Base-by-base conservation (phyloP, 106 monocot species). In the Xerophyta viscosa region DNA sequence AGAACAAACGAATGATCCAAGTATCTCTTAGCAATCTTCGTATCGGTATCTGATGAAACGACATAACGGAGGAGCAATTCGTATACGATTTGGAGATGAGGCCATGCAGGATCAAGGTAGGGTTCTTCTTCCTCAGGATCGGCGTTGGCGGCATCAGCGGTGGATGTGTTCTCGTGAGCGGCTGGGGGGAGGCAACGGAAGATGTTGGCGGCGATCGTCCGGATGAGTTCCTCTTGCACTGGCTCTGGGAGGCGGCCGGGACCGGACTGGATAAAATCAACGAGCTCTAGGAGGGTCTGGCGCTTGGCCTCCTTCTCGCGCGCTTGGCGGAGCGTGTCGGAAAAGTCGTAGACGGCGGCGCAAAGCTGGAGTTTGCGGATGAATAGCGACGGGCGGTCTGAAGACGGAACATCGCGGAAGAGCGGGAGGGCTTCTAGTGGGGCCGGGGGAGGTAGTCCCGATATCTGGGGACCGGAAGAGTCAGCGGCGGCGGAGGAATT, bases 51-150 rank as follows among this genome's bases (percentile, higher is more conserved):
- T 1, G 70, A 61, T 22, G 77, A 77, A 18, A 77, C 55, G 18
- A 77, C 54, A 49, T 70, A 77, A 23, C 74, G 67, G 13, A 68
- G 68, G 18, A 75, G 74, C n/a, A 84, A 58, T 39, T 84, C 83
- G 46, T 84, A 84, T 24, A 78, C 68, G 20, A 71, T 53, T 62
- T 73, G 73, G 42, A 83, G 83, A 49, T 77, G 83, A 17, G 69
- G 69, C 82, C 83, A 83, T 14, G 77, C 26, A 0, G 84, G 78
- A 23, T 84, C 84, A 41, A 74, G 63, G 50, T 75, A 84, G 17
- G 78, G 69, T 2, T 84, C 84, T 49, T 84, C 84, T 50, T 84
- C 84, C 52, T 78, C 78, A 22, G 73, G 70, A 27, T 78, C 84
- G 3, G 66, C 59, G 33, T 5, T 10, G 33, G 18, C n/a, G 19